These are phyloP conservation scores for Hypoxylon lenormandii DNA, from an alignment of 495 filamentous ascomycete species.

Conservation along the genomic window DNA sequence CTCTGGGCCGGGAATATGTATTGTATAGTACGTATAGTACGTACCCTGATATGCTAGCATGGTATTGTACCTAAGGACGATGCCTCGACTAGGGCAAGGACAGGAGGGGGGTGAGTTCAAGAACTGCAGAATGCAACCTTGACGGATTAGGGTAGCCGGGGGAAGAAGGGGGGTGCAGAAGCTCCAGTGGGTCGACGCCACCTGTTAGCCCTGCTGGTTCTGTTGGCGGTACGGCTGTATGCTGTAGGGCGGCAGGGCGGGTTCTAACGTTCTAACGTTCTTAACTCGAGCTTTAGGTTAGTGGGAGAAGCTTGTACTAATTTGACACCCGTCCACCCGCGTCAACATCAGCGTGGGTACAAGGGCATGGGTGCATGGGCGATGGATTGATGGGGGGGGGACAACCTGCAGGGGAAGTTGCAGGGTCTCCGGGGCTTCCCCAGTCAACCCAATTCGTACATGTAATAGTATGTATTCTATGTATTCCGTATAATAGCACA, in stretches of 20 bases:
- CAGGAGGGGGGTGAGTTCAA: slow-evolving; percentile 25
- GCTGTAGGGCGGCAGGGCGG: neutral
- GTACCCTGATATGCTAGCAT: neutral
- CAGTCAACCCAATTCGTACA: slow-evolving; percentile 18
- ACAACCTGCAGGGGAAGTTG: slow-evolving; percentile 32
- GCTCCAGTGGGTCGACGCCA: slow-evolving; percentile 17
- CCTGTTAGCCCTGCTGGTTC: slow-evolving; percentile 3
- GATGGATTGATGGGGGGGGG: slow-evolving; percentile 10
- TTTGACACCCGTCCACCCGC: slow-evolving; percentile 27
- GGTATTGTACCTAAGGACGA: too few relatives aligned
- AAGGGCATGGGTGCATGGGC: neutral
- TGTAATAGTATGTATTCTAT: too few relatives aligned
- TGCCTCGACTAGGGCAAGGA: neutral
- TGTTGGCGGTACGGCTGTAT: slow-evolving; percentile 3
- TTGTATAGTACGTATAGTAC: too few relatives aligned
- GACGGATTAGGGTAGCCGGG: slow-evolving; percentile 18
- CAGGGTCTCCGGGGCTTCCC: slow-evolving; percentile 40
- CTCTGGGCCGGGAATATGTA: slow-evolving; percentile 40
- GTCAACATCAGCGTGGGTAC: slow-evolving; percentile 11
- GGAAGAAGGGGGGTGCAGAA: slow-evolving; percentile 9
- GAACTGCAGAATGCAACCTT: slow-evolving; percentile 29
- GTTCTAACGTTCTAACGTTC: too few relatives aligned
- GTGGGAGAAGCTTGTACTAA: slow-evolving; percentile 24
- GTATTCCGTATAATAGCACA: too few relatives aligned
- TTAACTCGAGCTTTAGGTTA: slow-evolving; percentile 22